These are phyloP conservation scores for Colletotrichum orchidophilum DNA, from an alignment of 2,329 filamentous ascomycete species.

Conservation along the genomic window DNA sequence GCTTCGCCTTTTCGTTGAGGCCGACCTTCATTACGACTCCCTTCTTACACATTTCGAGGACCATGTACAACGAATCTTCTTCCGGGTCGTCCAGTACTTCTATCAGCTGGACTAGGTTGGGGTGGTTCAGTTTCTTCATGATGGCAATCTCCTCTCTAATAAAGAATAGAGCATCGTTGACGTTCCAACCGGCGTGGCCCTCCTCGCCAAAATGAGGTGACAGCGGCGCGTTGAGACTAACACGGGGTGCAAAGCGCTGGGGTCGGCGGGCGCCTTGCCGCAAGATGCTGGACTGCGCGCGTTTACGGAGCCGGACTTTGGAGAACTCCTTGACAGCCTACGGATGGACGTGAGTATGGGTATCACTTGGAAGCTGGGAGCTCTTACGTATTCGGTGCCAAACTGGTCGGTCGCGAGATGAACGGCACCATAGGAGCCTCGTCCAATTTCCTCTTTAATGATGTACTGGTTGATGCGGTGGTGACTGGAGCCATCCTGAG, in stretches of 20 bases:
- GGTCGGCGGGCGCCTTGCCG: slow-evolving; percentile 61
- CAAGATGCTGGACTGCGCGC: slow-evolving; percentile 89
- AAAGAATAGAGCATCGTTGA: slow-evolving; percentile 71
- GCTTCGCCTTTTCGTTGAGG: slow-evolving; percentile 81
- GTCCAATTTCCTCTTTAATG: slow-evolving; percentile 94
- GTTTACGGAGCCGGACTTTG: slow-evolving; percentile 87
- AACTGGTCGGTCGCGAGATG: slow-evolving; percentile 91
- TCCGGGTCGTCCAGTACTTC: slow-evolving; percentile 96
- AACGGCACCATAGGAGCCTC: slow-evolving; percentile 94
- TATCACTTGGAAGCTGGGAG: slow-evolving; percentile 34
- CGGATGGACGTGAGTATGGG: slow-evolving; percentile 17
- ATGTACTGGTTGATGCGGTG: slow-evolving; percentile 95
- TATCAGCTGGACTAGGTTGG: slow-evolving; percentile 90
- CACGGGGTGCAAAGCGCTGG: slow-evolving; percentile 44
- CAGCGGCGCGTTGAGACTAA: slow-evolving; percentile 40
- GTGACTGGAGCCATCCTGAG: slow-evolving; percentile 81
- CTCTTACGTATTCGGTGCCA: slow-evolving; percentile 88
- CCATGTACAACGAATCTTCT: slow-evolving; percentile 97
- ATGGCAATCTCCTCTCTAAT: slow-evolving; percentile 98
- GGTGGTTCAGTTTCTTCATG: slow-evolving; percentile 98
- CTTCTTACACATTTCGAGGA: slow-evolving; percentile 98
- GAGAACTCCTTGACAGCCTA: slow-evolving; percentile 98
- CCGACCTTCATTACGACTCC: slow-evolving; percentile 97
- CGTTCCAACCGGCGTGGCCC: neutral
- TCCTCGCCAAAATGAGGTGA: slow-evolving; percentile 38